Percentiles rank a stretch among this genome's conserved stretches.
Evolutionary conservation across 2,329 filamentous ascomycete species (phyloP).

Genomic region (Botrytis sinoallii): DNA sequence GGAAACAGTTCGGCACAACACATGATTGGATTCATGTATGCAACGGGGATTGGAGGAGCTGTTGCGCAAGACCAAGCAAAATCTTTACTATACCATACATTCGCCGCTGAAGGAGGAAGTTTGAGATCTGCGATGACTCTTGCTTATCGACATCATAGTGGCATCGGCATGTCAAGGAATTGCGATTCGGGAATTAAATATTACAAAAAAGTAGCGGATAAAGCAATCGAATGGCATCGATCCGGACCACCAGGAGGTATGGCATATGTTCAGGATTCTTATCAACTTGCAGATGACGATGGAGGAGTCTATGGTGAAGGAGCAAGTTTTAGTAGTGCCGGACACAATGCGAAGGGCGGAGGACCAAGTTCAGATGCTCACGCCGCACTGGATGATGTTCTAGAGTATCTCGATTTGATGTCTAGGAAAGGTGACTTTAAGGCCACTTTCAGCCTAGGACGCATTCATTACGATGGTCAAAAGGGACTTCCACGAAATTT

Average conservation of each 20-base stretch:
- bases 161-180: slow-evolving; percentile 79
- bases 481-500: slow-evolving; percentile 59
- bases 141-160: slow-evolving; percentile 79
- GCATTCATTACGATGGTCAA: slow-evolving; percentile 67
- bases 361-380: slow-evolving; percentile 75
- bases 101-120: slow-evolving; percentile 81
- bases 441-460: slow-evolving; percentile 66
- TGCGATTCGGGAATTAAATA: slow-evolving; percentile 83
- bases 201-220: slow-evolving; percentile 92
- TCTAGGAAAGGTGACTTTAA: slow-evolving; percentile 71
- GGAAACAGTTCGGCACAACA: slow-evolving; percentile 93
- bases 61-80: slow-evolving; percentile 86
- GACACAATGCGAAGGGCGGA: slow-evolving; percentile 72
- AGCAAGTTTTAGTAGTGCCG: slow-evolving; percentile 84
- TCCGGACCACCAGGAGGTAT: slow-evolving; percentile 88
- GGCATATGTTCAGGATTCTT: slow-evolving; percentile 72
- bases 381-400: slow-evolving; percentile 84
- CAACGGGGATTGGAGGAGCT: slow-evolving; percentile 80
- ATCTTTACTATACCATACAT: slow-evolving; percentile 89
- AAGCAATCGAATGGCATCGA: slow-evolving; percentile 82
- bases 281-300: slow-evolving; percentile 82
- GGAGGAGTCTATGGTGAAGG: slow-evolving; percentile 95
- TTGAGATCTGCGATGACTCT: slow-evolving; percentile 90
- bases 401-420: slow-evolving; percentile 80
- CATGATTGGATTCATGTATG: slow-evolving; percentile 95